These are phyloP conservation scores for Plasmodium malariae DNA, from an alignment of 169 alveolate species.

Conservation along the genomic window DNA sequence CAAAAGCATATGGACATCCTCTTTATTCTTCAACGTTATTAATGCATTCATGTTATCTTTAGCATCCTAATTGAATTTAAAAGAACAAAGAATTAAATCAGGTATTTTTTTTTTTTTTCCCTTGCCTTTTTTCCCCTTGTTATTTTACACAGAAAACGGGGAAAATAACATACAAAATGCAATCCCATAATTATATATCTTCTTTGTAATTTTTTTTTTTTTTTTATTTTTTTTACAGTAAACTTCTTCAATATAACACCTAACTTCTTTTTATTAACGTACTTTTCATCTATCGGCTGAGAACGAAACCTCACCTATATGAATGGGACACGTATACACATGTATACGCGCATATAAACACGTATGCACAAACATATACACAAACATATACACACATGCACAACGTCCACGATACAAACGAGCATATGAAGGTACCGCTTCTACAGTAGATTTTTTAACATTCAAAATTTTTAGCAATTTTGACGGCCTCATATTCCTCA, in stretches of 20 bases:
- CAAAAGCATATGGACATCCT: constrained; percentile 4
- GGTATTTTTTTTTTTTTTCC: too few relatives aligned
- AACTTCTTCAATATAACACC: constrained; percentile 34
- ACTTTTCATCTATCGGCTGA: constrained; percentile 44
- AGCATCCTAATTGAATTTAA: constrained; percentile 23
- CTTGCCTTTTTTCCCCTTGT: not conserved
- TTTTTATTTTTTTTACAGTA: constrained; percentile 13
- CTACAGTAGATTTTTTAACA: constrained; percentile 25
- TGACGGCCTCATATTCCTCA: not conserved
- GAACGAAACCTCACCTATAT: constrained; percentile 41
- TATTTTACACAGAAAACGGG: too few relatives aligned
- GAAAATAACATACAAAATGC: too few relatives aligned
- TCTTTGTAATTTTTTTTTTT: not conserved
- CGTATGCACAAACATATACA: not conserved
- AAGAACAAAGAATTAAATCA: not conserved
- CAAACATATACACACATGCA: not conserved
- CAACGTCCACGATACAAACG: not conserved
- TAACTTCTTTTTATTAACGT: constrained; percentile 19
- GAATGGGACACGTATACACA: not conserved
- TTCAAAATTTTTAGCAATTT: constrained; percentile 25
- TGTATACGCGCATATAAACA: not conserved
- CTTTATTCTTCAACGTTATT: constrained; percentile 31
- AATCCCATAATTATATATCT: not conserved
- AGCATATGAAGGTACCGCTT: constrained; percentile 14
- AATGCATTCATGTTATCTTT: constrained; percentile 51